These are phyloP conservation scores for Ustilago nuda DNA, from an alignment of 1,284 basidiomycete genomes.

Conservation along the genomic window DNA sequence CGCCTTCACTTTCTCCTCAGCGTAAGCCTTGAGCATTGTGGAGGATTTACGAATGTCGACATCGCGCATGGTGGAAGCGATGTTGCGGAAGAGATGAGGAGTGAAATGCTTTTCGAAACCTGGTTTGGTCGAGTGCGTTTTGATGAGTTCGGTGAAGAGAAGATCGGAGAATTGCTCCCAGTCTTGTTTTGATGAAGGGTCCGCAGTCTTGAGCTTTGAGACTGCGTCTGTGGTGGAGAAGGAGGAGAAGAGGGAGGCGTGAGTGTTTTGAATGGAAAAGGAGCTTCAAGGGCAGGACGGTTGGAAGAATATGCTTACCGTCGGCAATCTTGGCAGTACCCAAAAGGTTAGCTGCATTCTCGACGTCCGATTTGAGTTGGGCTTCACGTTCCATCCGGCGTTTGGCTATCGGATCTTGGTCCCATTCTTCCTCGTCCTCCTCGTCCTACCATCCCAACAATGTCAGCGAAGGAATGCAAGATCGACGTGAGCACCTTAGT, in stretches of 20 bases:
- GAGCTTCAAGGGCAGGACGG: neutral
- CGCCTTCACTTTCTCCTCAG: conserved; percentile 62
- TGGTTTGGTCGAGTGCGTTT: conserved; percentile 53
- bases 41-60: conserved; percentile 62
- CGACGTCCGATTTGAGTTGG: conserved; percentile 63
- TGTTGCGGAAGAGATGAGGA: conserved; percentile 47
- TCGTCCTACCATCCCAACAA: conserved; percentile 6
- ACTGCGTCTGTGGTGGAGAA: conserved; percentile 14
- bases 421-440: conserved; percentile 46
- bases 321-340: conserved; percentile 56
- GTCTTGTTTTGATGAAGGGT: conserved; percentile 63
- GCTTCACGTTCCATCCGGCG: conserved; percentile 57
- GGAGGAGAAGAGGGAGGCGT: neutral
- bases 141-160: conserved; percentile 57
- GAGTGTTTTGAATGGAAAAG: neutral
- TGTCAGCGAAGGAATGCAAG: neutral
- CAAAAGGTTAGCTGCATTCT: conserved; percentile 64
- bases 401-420: conserved; percentile 55
- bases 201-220: conserved; percentile 36
- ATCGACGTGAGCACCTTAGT: neutral
- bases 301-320: conserved; percentile 8
- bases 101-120: conserved; percentile 67
- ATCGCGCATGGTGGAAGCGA: conserved; percentile 57
- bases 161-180: conserved; percentile 58
- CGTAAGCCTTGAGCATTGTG: conserved; percentile 60